Evolutionary conservation across 2,329 filamentous ascomycete genomes (phyloP), one percentile per base, ranked within the genome.

Genomic region (Aspergillus sclerotialis): DNA sequence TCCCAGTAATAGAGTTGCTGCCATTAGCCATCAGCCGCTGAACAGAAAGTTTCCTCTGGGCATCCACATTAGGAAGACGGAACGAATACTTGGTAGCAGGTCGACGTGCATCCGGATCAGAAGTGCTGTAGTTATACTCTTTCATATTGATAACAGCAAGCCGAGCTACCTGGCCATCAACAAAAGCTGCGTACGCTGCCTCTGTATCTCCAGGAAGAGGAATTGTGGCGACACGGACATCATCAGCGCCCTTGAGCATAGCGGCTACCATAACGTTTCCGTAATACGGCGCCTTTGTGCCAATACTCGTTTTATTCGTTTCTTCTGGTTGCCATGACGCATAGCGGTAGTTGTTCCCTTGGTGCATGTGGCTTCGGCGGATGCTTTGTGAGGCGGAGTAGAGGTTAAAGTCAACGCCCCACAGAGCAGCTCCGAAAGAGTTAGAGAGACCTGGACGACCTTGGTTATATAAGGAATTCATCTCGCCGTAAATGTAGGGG

Each of bases 231-330:
- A 81, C 61, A 9, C 63, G 62, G 3, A 72, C 62, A 10, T 57
- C 46, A 37, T 70, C 54, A 2, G 71, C 69, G 23, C 37, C 21
- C 13, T 34, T 33, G 2, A 82, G 53, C 45, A 77, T 72, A 1
- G 70, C 67, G 0, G 78, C 75, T 1, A 75, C 73, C 19, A 70
- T 71, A 11, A 80, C 59, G 51, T 74, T 76, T 11, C 75, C 77
- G 45, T 82, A 82, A 53, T 80, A 83, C 0, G 78, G 76, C 0
- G 78, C 61, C 48, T 78, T 80, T 13, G 76, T 81, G 10, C 75
- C 77, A 2, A 67, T 61, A 6, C 61, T 58, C 0, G 69, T 68
- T 10, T 63, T 62, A 31, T 60, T 51, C 1, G 75, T 79, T 4
- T 60, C 47, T 28, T 79, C 46, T 0, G 77, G 76, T 47, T 82